phyloP scores from a whole-genome alignment of 73 alveolate genomes.

The Paramecium caudatum region DNA sequence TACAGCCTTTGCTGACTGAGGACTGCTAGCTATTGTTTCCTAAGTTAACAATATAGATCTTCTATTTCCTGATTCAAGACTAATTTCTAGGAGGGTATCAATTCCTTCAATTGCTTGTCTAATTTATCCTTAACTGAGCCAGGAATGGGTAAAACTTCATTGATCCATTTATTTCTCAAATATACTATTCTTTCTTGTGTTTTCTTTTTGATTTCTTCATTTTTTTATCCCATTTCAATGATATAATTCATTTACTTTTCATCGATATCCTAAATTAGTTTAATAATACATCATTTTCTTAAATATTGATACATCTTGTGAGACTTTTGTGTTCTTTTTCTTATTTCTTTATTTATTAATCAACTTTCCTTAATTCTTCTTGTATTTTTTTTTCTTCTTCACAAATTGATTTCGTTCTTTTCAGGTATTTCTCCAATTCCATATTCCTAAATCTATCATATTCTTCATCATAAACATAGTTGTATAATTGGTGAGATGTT shows the following conservation, averaged over 20 bases:
- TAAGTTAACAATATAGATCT: not conserved
- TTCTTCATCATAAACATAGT: constrained; percentile 72
- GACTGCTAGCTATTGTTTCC: not conserved
- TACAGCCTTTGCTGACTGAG: constrained; percentile 17
- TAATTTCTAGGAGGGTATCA: not conserved
- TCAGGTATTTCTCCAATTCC: constrained; percentile 72
- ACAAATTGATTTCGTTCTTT: constrained; percentile 66
- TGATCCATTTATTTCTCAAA: constrained; percentile 71
- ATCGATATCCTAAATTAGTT: not conserved
- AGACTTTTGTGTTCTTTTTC: constrained; percentile 73
- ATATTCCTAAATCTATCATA: constrained; percentile 72
- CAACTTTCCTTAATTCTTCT: constrained; percentile 58
- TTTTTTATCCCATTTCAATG: not conserved
- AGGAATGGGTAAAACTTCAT: constrained; percentile 71
- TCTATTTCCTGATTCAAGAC: constrained; percentile 61
- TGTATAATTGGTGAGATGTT: constrained; percentile 59
- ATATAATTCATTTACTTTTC: not conserved
- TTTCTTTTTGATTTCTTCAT: constrained; percentile 44
- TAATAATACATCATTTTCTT: constrained; percentile 57
- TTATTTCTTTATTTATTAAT: constrained; percentile 30
- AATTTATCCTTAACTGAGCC: constrained; percentile 53
- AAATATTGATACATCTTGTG: constrained; percentile 46
- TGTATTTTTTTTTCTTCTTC: constrained; percentile 68
- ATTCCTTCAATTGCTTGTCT: constrained; percentile 18
- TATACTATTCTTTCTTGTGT: constrained; percentile 65